Percentiles rank a stretch among this genome's conserved stretches.
These are phyloP conservation scores for Monilinia aucupariae DNA, from an alignment of 2,329 filamentous ascomycete genomes.

Conservation along the genomic window DNA sequence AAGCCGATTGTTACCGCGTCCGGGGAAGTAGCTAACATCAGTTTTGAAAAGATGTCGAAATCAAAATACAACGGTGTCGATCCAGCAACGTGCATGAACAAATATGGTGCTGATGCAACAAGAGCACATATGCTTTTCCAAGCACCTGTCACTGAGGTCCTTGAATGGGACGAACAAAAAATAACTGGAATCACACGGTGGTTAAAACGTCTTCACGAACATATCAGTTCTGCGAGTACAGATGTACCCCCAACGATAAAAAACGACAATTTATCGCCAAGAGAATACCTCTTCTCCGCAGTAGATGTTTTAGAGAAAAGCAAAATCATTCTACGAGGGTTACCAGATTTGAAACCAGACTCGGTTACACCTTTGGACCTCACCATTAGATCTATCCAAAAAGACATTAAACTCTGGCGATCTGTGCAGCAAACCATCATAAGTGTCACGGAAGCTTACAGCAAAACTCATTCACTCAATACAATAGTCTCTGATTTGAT, in stretches of 20 bases:
- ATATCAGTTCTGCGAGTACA: constrained; percentile 10
- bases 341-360: not conserved
- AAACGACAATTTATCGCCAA: not conserved
- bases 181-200: constrained; percentile 78
- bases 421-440: constrained; percentile 61
- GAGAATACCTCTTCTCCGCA: not conserved
- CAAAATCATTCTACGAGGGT: not conserved
- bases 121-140: constrained; percentile 86
- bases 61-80: constrained; percentile 91
- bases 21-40: constrained; percentile 53
- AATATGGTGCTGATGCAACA: constrained; percentile 77
- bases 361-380: constrained; percentile 30
- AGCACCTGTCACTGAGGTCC: constrained; percentile 73
- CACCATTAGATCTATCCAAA: not conserved
- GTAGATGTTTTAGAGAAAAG: not conserved
- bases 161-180: constrained; percentile 83
- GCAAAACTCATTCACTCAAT: constrained; percentile 71
- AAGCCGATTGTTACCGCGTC: constrained; percentile 58
- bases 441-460: constrained; percentile 63
- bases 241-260: not conserved
- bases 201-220: constrained; percentile 56
- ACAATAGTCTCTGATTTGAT: constrained; percentile 80
- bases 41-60: constrained; percentile 92
- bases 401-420: constrained; percentile 48
- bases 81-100: constrained; percentile 63